Percentiles rank a stretch among this genome's conserved stretches.
phyloP scores from a whole-genome alignment of 768 basidiomycete species.

The Filobasidium floriforme region DNA sequence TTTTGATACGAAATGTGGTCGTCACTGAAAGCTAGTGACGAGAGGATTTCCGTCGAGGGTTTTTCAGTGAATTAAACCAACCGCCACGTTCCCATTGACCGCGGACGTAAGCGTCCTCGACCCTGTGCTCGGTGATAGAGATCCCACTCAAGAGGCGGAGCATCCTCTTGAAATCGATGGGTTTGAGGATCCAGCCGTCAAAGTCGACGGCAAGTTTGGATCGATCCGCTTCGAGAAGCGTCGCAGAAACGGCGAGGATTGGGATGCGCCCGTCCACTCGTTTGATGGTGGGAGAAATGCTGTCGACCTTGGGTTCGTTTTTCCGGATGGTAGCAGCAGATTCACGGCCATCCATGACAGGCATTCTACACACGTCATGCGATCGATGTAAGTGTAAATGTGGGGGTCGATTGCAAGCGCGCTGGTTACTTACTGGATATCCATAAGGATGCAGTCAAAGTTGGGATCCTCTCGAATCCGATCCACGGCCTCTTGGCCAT shows the following conservation, averaged over 20 bases:
- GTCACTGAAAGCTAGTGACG: no score
- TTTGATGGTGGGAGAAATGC: slow-evolving; percentile 8
- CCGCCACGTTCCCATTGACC: slow-evolving; percentile 47
- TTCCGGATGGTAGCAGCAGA: slow-evolving; percentile 62
- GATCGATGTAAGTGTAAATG: background rate
- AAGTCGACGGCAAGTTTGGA: slow-evolving; percentile 56
- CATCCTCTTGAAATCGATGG: slow-evolving; percentile 67
- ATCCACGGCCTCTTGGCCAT: slow-evolving; percentile 69
- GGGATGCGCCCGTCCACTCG: slow-evolving; percentile 62
- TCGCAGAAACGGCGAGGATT: slow-evolving; percentile 75
- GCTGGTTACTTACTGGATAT: slow-evolving; percentile 57
- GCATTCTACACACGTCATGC: slow-evolving; percentile 55
- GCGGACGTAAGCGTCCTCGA: slow-evolving; percentile 49
- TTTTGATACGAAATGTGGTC: no score
- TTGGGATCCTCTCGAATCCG: slow-evolving; percentile 53
- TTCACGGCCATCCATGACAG: slow-evolving; percentile 66
- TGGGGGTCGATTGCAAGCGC: background rate
- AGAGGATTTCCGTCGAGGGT: background rate
- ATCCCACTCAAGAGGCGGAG: slow-evolving; percentile 57
- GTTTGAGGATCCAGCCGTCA: slow-evolving; percentile 79
- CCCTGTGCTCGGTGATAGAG: slow-evolving; percentile 52
- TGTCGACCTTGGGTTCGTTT: slow-evolving; percentile 48
- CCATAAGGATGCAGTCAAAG: slow-evolving; percentile 74
- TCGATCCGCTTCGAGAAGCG: slow-evolving; percentile 56
- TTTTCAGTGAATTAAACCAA: slow-evolving; percentile 30